Base-by-base conservation (phyloP, 2,329 filamentous ascomycete species). In the Fusarium continuum region DNA sequence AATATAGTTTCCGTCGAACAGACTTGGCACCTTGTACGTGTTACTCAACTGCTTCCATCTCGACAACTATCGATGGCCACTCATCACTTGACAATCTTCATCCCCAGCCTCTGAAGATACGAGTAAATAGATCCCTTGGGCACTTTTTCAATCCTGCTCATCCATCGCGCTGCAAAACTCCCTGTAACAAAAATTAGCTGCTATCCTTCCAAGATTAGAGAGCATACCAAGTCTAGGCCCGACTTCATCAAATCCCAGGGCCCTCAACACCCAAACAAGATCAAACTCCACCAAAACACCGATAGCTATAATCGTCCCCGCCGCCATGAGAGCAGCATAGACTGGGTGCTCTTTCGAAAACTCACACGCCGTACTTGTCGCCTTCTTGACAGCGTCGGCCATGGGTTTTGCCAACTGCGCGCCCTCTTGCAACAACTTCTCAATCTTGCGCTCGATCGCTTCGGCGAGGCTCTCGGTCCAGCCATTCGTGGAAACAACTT, bases 111-210 rank as follows among this genome's bases (percentile, higher is more conserved):
- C 59, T 71, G 69, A 2, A 71, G 44, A 13, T 52, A 69, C 1
- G 69, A 38, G 6, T 71, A 71, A 2, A 71, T 22, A 0, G 65
- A 65, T 0, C 55, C 61, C 22, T 61, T 67, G 3, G 59, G 32
- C 2, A 71, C 63, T 4, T 52, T 16, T 8, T 52, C 67, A 41
- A 71, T 64, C 8, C 34, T 31, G 4, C 59, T 59, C 70, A 72
- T 72, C 68, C 67, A 71, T 10, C 61, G 34, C 2, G 69, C 63
- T 1, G 68, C 68, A 34, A 72, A 67, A 2, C 62, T 70, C 2
- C 57, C 70, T 72, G 1, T 31, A 5, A 4, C 1, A 0, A 8
- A 29, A n/a, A 1, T 34, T 28, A 40, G 38, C 5, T 6, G 4
- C 3, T 2, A 0, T n/a, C n/a, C n/a, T n/a, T n/a, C n/a, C n/a